Base-by-base conservation (phyloP, 306 rosid species). In the Trifolium fragiferum region DNA sequence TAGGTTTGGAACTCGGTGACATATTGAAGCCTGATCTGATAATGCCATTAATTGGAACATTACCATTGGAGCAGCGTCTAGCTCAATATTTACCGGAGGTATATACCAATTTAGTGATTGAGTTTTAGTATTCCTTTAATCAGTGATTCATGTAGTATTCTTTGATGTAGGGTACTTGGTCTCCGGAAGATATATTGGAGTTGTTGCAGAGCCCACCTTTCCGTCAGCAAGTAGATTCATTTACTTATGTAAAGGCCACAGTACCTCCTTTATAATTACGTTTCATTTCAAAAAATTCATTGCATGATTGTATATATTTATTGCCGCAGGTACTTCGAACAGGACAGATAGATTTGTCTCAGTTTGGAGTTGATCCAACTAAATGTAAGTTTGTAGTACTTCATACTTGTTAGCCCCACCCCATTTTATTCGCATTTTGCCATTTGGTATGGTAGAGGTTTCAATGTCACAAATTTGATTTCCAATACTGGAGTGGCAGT, bases 331-430 rank as follows among this genome's bases (percentile, higher is more conserved):
- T 93, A 44, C 96, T 93, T 72, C 88, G 88, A 77, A 93, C 97
- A 15, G 98, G 98, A 61, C 98, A 93, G 87, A 83, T 89, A 69
- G 98, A 93, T 85, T 88, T 91, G 85, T 72, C 92, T 61, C 98
- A 88, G 86, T 93, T 93, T 83, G 98, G 97, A 79, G 82, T 93
- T 75, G 96, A 93, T 86, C 97, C 98, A 68, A 91, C 90, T 80
- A 93, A 91, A 91, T 93, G 98, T 93, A 84, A 87, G 97, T 62
- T 15, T 47, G 69, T 50, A 8, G 61, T 73, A 15, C 74, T 60
- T 66, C 65, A 37, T 37, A 71, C 30, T 78, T 69, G 50, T 30
- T 8, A 61, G 35, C 63, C n/a, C 49, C 5, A 12, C 49, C 49
- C 12, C 14, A 14, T 10, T 10, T 54, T 19, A 20, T 54, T 54